Conservation (phyloP, 176 grass and related monocot genomes). For the Puya raimondii region DNA sequence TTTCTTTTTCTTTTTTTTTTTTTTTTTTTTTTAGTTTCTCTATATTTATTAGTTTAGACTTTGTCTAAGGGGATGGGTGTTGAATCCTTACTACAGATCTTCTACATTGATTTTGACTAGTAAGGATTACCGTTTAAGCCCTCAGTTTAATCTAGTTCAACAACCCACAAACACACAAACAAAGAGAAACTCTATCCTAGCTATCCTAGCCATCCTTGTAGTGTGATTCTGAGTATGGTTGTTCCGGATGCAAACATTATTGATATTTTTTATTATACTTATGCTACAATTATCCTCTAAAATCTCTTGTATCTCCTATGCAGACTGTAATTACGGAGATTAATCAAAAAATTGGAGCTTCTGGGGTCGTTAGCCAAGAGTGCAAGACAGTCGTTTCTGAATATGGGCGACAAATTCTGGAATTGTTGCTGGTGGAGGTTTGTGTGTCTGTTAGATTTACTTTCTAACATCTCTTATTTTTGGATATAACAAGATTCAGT, state of each 20-base stretch:
- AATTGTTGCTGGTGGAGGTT: slow-evolving; percentile 72
- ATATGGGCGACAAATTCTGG: slow-evolving; percentile 83
- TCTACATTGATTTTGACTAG: too few relatives aligned
- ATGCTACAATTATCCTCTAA: not conserved
- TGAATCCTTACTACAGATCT: too few relatives aligned
- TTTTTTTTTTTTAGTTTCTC: too few relatives aligned
- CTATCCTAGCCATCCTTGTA: too few relatives aligned
- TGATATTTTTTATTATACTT: not conserved
- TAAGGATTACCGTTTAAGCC: too few relatives aligned
- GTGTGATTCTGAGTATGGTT: not conserved
- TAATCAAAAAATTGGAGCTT: slow-evolving; percentile 81
- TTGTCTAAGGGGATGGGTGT: too few relatives aligned
- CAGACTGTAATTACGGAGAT: slow-evolving; percentile 86
- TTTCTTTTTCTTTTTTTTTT: too few relatives aligned
- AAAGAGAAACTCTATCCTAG: too few relatives aligned
- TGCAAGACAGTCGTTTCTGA: slow-evolving; percentile 91
- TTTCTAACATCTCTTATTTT: not conserved
- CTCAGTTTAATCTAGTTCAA: too few relatives aligned
- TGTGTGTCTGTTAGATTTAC: slow-evolving; percentile 2
- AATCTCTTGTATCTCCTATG: not conserved
- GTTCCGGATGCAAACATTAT: not conserved
- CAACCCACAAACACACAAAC: too few relatives aligned
- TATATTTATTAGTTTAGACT: not conserved
- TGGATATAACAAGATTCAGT: not conserved
- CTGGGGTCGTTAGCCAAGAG: slow-evolving; percentile 87